phyloP scores from a whole-genome alignment of 2,329 filamentous ascomycete genomes.

The Drechslerella coelobrocha region DNA sequence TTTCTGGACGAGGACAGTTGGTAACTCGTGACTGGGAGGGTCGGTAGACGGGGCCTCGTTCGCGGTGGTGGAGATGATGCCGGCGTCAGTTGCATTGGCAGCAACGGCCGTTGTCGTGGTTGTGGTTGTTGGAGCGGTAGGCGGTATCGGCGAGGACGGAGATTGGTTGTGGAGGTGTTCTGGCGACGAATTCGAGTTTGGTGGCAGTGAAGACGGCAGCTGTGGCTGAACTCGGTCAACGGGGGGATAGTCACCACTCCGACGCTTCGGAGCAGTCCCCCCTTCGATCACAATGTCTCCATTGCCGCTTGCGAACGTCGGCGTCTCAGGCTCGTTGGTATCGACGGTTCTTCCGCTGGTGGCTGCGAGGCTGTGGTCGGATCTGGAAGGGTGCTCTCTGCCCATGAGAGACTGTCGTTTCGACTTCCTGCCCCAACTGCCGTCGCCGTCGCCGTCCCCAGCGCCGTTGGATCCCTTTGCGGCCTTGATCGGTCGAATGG shows the following conservation, averaged over 20 bases:
- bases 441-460: constrained; percentile 12
- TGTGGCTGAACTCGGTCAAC: constrained; percentile 31
- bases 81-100: constrained; percentile 12
- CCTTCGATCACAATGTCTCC: constrained; percentile 48
- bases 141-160: background rate
- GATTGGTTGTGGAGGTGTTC: background rate
- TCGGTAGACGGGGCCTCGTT: constrained; percentile 10
- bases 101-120: background rate
- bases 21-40: constrained; percentile 7
- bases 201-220: background rate
- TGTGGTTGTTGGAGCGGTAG: background rate
- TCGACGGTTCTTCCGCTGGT: constrained; percentile 30
- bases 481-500: constrained; percentile 40
- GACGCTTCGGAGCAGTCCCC: constrained; percentile 26
- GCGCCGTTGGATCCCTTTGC: constrained; percentile 17
- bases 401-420: constrained; percentile 44
- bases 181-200: background rate
- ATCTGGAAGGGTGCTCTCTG: constrained; percentile 31
- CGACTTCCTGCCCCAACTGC: constrained; percentile 45
- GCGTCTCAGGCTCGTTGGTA: constrained; percentile 40
- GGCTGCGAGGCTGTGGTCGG: constrained; percentile 43
- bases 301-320: constrained; percentile 19
- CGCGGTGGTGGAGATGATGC: constrained; percentile 15
- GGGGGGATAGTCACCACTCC: constrained; percentile 13
- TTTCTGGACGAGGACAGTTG: constrained; percentile 34